Evolutionary conservation across 2,329 filamentous ascomycete species (phyloP).

Genomic region (Neospermospora avenae): DNA sequence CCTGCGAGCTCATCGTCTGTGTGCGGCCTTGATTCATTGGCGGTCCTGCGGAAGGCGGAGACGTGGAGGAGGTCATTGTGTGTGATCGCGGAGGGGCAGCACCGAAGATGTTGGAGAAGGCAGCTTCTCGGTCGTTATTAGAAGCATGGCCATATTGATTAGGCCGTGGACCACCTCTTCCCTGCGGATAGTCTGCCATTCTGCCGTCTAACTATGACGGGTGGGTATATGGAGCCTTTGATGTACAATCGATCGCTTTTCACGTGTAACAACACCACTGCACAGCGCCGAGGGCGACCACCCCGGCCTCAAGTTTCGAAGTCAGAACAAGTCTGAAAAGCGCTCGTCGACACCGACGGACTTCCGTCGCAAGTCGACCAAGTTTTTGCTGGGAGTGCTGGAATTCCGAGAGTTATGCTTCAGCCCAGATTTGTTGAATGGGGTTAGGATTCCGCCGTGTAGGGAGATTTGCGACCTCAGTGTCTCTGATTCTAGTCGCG

Average conservation of each 20-base stretch:
- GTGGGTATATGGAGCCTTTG: slow-evolving; percentile 13
- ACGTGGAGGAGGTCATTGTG: slow-evolving; percentile 83
- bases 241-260: slow-evolving; percentile 7
- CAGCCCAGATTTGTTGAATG: slow-evolving; percentile 2
- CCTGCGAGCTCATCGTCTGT: slow-evolving; percentile 62
- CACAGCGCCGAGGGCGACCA: slow-evolving; percentile 28
- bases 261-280: slow-evolving; percentile 16
- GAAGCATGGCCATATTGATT: slow-evolving; percentile 43
- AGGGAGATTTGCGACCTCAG: slow-evolving; percentile 13
- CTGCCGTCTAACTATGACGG: slow-evolving; percentile 17
- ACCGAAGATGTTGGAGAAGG: slow-evolving; percentile 95
- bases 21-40: slow-evolving; percentile 64
- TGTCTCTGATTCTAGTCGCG: slow-evolving; percentile 21
- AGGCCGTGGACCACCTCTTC: slow-evolving; percentile 50
- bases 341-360: slow-evolving; percentile 27
- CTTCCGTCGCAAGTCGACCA: slow-evolving; percentile 25
- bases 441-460: slow-evolving; percentile 12
- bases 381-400: slow-evolving; percentile 8
- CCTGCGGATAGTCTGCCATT: slow-evolving; percentile 60
- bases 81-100: slow-evolving; percentile 84
- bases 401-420: not conserved
- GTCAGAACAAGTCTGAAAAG: slow-evolving; percentile 20
- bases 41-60: slow-evolving; percentile 46
- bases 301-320: slow-evolving; percentile 24
- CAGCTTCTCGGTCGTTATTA: slow-evolving; percentile 80